A percentile compares a stretch with the other conserved stretches of the same genome.
Conservation (phyloP, 345 rosid genomes). For the Zanthoxylum bungeanum region DNA sequence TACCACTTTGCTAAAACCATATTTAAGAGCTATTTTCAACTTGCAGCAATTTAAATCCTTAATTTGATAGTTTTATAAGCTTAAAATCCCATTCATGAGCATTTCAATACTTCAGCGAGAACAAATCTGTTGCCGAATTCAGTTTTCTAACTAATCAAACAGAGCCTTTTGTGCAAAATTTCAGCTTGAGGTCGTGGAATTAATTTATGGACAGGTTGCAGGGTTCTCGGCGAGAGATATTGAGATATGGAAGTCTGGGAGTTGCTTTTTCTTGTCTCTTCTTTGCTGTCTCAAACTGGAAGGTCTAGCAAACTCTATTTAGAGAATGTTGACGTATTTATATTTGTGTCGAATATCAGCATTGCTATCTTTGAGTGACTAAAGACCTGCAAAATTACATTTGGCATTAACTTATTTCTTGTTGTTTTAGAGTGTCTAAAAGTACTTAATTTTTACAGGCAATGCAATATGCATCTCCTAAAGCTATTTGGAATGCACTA, state of each 20-base stretch:
- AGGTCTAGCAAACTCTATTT: constrained; percentile 40
- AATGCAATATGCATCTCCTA: constrained; percentile 90
- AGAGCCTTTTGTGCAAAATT: constrained; percentile 16
- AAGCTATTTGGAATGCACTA: constrained; percentile 78
- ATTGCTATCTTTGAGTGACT: constrained; percentile 2
- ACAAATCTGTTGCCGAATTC: not conserved
- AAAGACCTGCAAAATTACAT: not conserved
- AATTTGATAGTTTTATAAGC: not conserved
- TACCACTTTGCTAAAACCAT: not conserved
- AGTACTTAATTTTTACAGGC: constrained; percentile 45
- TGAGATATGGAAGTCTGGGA: constrained; percentile 88
- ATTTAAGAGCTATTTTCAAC: constrained; percentile 12
- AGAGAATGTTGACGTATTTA: not conserved
- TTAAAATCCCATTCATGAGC: constrained; percentile 1
- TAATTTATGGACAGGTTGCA: constrained; percentile 89
- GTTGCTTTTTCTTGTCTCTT: constrained; percentile 66
- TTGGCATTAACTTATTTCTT: not conserved
- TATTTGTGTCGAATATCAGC: not conserved
- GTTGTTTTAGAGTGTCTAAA: not conserved
- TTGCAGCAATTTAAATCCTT: constrained; percentile 1
- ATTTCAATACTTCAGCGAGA: not conserved
- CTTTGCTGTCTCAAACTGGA: constrained; percentile 63
- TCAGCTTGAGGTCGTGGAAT: constrained; percentile 64
- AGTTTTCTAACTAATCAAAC: constrained; percentile 13
- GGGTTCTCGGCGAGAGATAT: constrained; percentile 79